Conservation (phyloP, 2,329 filamentous ascomycete species). For the Beauveria brongniartii region DNA sequence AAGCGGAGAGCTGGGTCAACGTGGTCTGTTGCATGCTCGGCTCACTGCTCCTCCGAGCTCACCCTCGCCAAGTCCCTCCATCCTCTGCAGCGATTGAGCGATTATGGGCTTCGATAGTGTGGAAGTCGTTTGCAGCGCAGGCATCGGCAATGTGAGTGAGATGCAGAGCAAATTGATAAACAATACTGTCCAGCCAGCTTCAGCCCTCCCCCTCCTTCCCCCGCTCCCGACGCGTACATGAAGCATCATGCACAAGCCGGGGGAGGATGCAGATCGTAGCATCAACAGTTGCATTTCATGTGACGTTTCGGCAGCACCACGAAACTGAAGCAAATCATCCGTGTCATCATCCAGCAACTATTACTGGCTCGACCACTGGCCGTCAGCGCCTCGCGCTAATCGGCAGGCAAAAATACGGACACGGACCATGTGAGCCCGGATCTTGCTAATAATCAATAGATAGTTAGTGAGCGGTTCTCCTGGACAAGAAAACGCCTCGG, state of each 20-base stretch:
- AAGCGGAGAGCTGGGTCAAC: slow-evolving; percentile 12
- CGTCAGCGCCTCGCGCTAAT: not conserved
- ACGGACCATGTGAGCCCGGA: not conserved
- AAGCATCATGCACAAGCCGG: not conserved
- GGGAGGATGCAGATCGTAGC: not conserved
- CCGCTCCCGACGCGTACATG: not conserved
- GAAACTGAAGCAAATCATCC: not conserved
- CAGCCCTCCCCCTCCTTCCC: not conserved
- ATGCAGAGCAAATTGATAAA: not conserved
- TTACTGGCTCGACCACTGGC: not conserved
- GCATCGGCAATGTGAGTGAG: not conserved
- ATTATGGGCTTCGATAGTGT: no score
- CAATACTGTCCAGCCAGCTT: not conserved
- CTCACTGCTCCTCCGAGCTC: not conserved
- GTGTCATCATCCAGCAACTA: not conserved
- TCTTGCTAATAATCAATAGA: no score
- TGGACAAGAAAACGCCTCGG: no score
- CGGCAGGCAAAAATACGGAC: not conserved
- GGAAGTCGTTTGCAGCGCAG: not conserved
- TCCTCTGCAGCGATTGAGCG: no score
- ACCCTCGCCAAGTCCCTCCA: not conserved
- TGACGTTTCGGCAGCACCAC: not conserved
- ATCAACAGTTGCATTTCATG: not conserved
- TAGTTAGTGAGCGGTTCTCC: no score
- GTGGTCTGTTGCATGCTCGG: not conserved